Conservation (phyloP, 306 rosid species). For the Pyrus pyrifolia region DNA sequence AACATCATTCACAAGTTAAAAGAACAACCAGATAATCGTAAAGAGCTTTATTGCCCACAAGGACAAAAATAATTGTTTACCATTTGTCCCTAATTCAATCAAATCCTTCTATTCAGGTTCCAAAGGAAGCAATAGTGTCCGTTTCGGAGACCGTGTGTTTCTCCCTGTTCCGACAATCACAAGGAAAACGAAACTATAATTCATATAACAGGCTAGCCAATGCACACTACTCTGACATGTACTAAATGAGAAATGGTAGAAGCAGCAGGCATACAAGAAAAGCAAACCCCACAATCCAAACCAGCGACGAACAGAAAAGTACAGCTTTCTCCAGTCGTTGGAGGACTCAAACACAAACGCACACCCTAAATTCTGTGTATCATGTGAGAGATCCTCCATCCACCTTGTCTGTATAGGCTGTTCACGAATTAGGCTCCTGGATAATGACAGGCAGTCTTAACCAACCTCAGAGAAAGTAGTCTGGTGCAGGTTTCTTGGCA, state of each 20-base stretch:
- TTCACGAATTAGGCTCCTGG: conserved; percentile 31
- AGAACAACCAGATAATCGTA: not conserved
- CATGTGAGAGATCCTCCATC: conserved; percentile 19
- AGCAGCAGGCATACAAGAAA: conserved; percentile 32
- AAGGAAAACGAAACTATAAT: conserved; percentile 32
- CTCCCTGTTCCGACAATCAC: conserved; percentile 33
- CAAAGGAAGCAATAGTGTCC: conserved; percentile 30
- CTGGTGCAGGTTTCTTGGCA: conserved; percentile 93
- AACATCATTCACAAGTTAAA: not conserved
- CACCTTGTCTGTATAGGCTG: conserved; percentile 17
- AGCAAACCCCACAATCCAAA: conserved; percentile 31
- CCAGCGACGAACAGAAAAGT: conserved; percentile 16
- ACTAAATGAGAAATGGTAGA: conserved; percentile 26
- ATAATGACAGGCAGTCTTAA: conserved; percentile 10
- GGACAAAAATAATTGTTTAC: conserved; percentile 29
- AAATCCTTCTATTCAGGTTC: conserved; percentile 23
- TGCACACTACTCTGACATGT: conserved; percentile 41
- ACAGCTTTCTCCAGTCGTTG: conserved; percentile 23
- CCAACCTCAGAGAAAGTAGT: conserved; percentile 67
- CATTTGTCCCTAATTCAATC: conserved; percentile 24
- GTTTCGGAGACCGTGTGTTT: conserved; percentile 19
- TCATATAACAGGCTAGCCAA: conserved; percentile 26
- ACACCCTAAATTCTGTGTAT: conserved; percentile 4
- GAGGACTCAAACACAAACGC: conserved; percentile 20
- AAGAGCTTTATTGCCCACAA: conserved; percentile 23